These are phyloP conservation scores for Physcomitrellopsis africana DNA, from an alignment of 225 moss, liverwort and hornwort species.

Conservation along the genomic window DNA sequence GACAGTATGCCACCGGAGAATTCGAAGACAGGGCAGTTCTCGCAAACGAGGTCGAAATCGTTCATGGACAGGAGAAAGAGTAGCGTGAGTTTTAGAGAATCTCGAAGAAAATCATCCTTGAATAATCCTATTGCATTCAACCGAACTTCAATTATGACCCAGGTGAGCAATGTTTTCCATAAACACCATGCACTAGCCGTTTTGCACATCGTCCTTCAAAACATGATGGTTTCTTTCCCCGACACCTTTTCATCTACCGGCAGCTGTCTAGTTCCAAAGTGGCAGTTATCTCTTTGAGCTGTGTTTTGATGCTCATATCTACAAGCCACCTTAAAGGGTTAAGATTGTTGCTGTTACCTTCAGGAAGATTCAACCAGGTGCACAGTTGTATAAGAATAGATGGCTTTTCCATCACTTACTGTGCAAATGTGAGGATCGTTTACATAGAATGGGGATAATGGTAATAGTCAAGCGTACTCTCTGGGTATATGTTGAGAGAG, in stretches of 20 bases:
- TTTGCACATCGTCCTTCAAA: background rate
- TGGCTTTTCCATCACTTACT: background rate
- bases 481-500: too few species aligned
- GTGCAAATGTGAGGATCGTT: background rate
- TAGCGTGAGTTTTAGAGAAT: conserved; percentile 44
- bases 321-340: conserved; percentile 22
- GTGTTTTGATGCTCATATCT: background rate
- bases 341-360: background rate
- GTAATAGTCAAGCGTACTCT: too few species aligned
- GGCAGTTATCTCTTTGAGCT: background rate
- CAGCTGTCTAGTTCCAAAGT: background rate
- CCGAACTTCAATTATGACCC: conserved; percentile 49
- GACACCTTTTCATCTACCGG: background rate
- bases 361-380: background rate
- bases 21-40: conserved; percentile 39
- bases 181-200: background rate
- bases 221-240: background rate
- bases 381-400: background rate
- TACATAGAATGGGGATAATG: too few species aligned
- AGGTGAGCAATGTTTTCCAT: conserved; percentile 23
- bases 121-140: conserved; percentile 44
- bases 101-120: conserved; percentile 40
- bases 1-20: conserved; percentile 39
- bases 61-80: conserved; percentile 56
- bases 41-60: conserved; percentile 38